These are phyloP conservation scores for Zhuliangozyma parablackwelliae DNA, from an alignment of 1,139 yeast genomes.

Conservation along the genomic window DNA sequence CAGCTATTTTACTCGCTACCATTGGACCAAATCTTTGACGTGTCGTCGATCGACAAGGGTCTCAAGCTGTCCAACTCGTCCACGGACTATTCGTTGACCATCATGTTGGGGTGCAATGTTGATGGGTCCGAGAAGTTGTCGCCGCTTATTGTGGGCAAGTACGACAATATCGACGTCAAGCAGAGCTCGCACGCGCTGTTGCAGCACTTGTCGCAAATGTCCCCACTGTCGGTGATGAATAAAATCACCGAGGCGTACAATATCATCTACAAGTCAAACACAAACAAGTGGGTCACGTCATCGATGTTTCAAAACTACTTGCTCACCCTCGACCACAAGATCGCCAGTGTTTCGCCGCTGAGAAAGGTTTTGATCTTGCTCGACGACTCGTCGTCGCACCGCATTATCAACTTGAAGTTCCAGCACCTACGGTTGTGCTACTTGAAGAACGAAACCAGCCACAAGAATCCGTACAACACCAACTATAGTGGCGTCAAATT, in stretches of 20 bases:
- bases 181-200: constrained; percentile 29
- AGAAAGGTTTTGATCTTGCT: constrained; percentile 53
- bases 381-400: constrained; percentile 62
- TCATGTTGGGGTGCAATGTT: constrained; percentile 59
- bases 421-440: constrained; percentile 47
- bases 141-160: constrained; percentile 59
- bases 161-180: constrained; percentile 49
- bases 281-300: constrained; percentile 65
- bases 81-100: constrained; percentile 53
- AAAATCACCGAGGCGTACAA: constrained; percentile 51
- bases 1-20: constrained; percentile 60
- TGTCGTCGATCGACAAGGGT: constrained; percentile 44
- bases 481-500: constrained; percentile 34
- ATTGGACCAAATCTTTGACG: constrained; percentile 54
- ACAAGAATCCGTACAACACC: constrained; percentile 36
- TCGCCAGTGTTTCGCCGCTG: constrained; percentile 29
- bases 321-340: constrained; percentile 54
- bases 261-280: constrained; percentile 54
- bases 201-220: constrained; percentile 18
- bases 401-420: constrained; percentile 54
- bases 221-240: constrained; percentile 30
- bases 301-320: constrained; percentile 62
- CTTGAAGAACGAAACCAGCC: constrained; percentile 37
- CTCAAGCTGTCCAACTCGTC: constrained; percentile 40
- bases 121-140: constrained; percentile 61